Evolutionary conservation across 208 protist genomes (phyloP), one percentile per base, ranked within the genome.

Genomic region (Leptomonas pyrrhocoris): DNA sequence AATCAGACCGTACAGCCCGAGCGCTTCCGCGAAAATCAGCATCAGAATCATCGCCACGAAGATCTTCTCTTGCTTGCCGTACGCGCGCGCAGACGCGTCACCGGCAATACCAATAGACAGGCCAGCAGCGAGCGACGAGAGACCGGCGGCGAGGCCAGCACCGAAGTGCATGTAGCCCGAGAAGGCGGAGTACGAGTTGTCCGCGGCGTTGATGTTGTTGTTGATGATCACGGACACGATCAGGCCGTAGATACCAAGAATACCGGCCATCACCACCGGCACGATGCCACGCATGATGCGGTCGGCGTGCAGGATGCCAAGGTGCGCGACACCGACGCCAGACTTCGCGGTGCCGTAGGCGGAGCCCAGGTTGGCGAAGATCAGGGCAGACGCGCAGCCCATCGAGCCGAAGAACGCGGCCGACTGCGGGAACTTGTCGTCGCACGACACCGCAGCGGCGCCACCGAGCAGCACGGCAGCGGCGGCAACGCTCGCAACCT

Each of bases 41-140:
- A 99, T 99, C 50, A 99, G 94, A 87, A 99, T 98, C 98, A 99
- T 99, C 57, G 93, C 95, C 45, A 99, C 97, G 84, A 99, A 99
- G 25, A 99, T 94, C 79, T 96, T 98, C 64, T 98, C 98, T 83
- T 99, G 96, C 79, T 98, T 90, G 48, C 86, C 92, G 60, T 94
- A 95, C 36, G 93, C 90, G 60, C 90, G 83, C 58, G 84, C 88
- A 50, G 89, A 92, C 74, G 98, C 93, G 80, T 99, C 98, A 80
- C 99, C 99, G 57, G 99, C 98, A 87, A 99, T 99, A 58, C 99
- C 99, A 86, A 99, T 99, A 53, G 98, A 96, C 40, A 99, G 94
- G 61, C 99, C 98, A 36, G 98, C 97, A 53, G 97, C 97, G n/a
- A 99, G 85, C 43, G 95, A 95, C 46, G 90, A 89, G 25, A 99